phyloP scores from a whole-genome alignment of 371 early-diverging fungal genomes.

The Cokeromyces recurvatus region DNA sequence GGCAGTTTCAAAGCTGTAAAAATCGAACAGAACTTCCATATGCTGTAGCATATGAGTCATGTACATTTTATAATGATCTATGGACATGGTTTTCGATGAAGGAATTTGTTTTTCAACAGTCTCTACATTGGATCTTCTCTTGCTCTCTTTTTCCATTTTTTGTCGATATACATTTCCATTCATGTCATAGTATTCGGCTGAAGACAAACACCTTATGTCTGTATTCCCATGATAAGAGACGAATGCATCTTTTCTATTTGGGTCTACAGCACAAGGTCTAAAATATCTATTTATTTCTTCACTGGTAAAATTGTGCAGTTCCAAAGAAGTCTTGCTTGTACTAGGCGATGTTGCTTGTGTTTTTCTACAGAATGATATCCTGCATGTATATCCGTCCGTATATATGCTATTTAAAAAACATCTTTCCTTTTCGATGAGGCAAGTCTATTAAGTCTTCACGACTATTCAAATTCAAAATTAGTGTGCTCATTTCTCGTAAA shows the following conservation, averaged over 20 bases:
- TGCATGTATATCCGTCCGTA: conserved; percentile 1
- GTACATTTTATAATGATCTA: not conserved
- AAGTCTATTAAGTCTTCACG: not conserved
- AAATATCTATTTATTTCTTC: not conserved
- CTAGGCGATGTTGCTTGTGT: not conserved
- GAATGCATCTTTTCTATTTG: not conserved
- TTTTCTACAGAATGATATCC: not conserved
- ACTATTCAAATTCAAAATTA: not conserved
- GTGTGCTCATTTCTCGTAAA: not conserved
- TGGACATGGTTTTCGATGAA: not conserved
- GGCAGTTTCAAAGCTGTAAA: not conserved
- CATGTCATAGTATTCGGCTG: conserved; percentile 1
- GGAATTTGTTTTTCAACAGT: not conserved
- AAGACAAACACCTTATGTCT: not conserved
- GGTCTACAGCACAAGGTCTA: not conserved
- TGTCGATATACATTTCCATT: not conserved
- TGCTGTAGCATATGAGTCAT: not conserved
- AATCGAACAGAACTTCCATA: not conserved
- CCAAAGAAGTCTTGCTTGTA: not conserved
- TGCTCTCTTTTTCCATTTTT: conserved; percentile 2
- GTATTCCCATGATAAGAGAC: conserved; percentile 1
- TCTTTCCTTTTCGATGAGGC: not conserved
- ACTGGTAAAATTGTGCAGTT: not conserved
- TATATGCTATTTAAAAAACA: not conserved
- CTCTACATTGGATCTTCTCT: not conserved